Evolutionary conservation across 2,329 filamentous ascomycete genomes (phyloP).

Genomic region (Pezicula carpinea): DNA sequence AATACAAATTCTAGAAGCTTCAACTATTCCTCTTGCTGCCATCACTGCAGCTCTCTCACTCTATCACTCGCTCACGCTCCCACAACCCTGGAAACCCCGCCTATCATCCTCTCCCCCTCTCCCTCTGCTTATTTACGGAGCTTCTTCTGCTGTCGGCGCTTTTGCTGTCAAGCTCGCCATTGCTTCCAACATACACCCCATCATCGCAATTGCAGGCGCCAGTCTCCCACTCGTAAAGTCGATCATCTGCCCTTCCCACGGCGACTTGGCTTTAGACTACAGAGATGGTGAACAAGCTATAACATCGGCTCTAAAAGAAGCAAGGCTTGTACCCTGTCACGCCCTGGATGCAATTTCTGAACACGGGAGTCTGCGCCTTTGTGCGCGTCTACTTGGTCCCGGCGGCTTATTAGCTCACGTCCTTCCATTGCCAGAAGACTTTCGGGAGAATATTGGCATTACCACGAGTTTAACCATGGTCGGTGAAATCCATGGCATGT

Average conservation of each 20-base stretch:
- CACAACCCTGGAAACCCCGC: conserved; percentile 27
- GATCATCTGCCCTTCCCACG: conserved; percentile 42
- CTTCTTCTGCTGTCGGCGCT: conserved; percentile 33
- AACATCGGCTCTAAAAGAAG: conserved; percentile 9
- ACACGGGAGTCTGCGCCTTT: conserved; percentile 29
- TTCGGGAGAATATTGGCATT: not conserved
- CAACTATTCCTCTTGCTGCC: conserved; percentile 36
- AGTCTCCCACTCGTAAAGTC: conserved; percentile 38
- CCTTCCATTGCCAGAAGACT: conserved; percentile 13
- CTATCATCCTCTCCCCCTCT: not conserved
- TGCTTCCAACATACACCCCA: conserved; percentile 46
- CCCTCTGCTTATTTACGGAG: conserved; percentile 20
- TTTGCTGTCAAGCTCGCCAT: conserved; percentile 48
- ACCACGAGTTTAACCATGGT: not conserved
- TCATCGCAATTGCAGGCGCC: conserved; percentile 51
- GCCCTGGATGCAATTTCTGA: conserved; percentile 16
- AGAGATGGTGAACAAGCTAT: conserved; percentile 39
- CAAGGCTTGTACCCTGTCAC: not conserved
- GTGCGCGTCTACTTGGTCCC: conserved; percentile 30
- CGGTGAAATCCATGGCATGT: not conserved
- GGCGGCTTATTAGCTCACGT: not conserved
- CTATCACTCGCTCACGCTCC: conserved; percentile 30
- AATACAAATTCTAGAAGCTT: conserved; percentile 29
- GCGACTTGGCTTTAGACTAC: conserved; percentile 51
- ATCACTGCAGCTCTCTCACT: conserved; percentile 35